Conservation (phyloP, 1,139 yeast genomes). For the Protomyces gravidus region DNA sequence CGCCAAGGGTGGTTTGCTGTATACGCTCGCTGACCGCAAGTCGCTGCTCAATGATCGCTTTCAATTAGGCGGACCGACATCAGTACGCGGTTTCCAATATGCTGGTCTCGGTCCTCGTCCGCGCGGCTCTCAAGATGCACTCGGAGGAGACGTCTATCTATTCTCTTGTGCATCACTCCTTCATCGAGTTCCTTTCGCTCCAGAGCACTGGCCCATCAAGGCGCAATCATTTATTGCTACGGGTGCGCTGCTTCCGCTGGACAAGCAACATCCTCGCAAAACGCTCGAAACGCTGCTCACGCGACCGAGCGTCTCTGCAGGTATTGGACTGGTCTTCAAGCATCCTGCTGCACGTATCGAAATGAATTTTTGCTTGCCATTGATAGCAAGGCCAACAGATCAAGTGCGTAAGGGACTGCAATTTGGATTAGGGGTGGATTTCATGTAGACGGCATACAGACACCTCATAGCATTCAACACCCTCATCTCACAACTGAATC, state of each 20-base stretch:
- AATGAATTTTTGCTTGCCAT: constrained; percentile 76
- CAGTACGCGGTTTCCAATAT: constrained; percentile 66
- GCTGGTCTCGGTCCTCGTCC: constrained; percentile 75
- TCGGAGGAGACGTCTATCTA: constrained; percentile 78
- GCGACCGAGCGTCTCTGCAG: constrained; percentile 52
- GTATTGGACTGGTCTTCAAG: constrained; percentile 72
- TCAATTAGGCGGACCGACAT: constrained; percentile 79
- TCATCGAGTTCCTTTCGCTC: constrained; percentile 58
- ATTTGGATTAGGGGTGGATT: constrained; percentile 89
- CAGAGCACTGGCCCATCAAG: constrained; percentile 38
- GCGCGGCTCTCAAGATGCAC: constrained; percentile 50
- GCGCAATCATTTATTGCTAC: constrained; percentile 37
- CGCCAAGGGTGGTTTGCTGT: constrained; percentile 37
- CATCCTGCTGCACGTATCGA: constrained; percentile 83
- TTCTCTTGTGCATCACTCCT: constrained; percentile 69
- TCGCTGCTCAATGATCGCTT: constrained; percentile 47
- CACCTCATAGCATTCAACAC: neutral
- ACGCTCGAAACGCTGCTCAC: constrained; percentile 19
- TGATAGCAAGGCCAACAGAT: constrained; percentile 62
- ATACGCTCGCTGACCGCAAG: constrained; percentile 37
- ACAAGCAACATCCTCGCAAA: constrained; percentile 36
- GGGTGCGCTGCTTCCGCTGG: constrained; percentile 54
- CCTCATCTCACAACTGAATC: neutral
- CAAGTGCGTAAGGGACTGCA: constrained; percentile 77
- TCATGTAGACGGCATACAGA: constrained; percentile 30